These are phyloP conservation scores for Macroventuria anomochaeta DNA, from an alignment of 2,329 filamentous ascomycete species.

Conservation along the genomic window DNA sequence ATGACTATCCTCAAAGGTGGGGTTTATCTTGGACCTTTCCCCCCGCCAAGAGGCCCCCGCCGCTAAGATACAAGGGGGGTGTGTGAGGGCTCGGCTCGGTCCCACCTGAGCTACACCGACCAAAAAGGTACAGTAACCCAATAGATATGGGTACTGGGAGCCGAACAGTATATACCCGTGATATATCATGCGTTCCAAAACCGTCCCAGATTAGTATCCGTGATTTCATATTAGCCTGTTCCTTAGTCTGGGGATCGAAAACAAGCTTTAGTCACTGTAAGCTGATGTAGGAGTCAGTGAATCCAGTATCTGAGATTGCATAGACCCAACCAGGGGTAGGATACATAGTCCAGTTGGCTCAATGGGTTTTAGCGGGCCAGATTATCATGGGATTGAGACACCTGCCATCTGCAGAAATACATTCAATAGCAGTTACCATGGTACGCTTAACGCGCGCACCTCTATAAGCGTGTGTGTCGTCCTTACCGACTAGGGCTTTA, in stretches of 20 bases:
- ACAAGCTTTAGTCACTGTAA: slow-evolving; percentile 46
- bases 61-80: no score
- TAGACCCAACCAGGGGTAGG: slow-evolving; percentile 23
- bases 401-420: neutral
- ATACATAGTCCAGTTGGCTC: slow-evolving; percentile 6
- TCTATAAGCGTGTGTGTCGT: slow-evolving; percentile 20
- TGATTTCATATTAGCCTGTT: slow-evolving; percentile 36
- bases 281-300: slow-evolving; percentile 43
- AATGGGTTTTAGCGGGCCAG: slow-evolving; percentile 1
- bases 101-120: no score
- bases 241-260: slow-evolving; percentile 47
- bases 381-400: neutral
- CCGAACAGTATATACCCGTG: no score
- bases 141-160: no score
- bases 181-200: slow-evolving; percentile 47
- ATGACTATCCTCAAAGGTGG: neutral
- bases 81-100: no score
- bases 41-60: neutral
- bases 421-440: neutral
- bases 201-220: slow-evolving; percentile 46
- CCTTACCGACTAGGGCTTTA: slow-evolving; percentile 28
- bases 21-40: neutral
- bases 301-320: slow-evolving; percentile 21
- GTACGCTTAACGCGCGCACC: slow-evolving; percentile 18
- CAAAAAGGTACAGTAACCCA: no score